A percentile compares a stretch with the other conserved stretches of the same genome.
Evolutionary conservation across 1,139 yeast genomes (phyloP).

Genomic region (Pichia sp.): DNA sequence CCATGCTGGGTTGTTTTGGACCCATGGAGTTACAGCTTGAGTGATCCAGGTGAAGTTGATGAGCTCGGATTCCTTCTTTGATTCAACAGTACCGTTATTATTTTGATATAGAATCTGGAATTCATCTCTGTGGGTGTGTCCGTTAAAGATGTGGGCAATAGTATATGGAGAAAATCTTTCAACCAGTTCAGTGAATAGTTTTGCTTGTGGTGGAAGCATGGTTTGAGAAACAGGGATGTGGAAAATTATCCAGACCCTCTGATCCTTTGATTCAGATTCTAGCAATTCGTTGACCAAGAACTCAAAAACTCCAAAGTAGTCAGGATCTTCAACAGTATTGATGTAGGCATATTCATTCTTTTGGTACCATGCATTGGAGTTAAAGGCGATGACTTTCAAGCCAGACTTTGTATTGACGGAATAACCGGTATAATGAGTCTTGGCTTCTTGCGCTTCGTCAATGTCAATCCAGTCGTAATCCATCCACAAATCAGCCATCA

Average conservation of each 20-base stretch:
- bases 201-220: slow-evolving; percentile 59
- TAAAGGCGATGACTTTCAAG: slow-evolving; percentile 58
- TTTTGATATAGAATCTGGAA: slow-evolving; percentile 48
- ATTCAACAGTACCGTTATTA: slow-evolving; percentile 18
- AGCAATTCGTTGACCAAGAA: slow-evolving; percentile 58
- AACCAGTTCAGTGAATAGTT: slow-evolving; percentile 52
- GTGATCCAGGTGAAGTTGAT: slow-evolving; percentile 60
- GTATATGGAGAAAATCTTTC: slow-evolving; percentile 67
- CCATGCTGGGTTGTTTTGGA: slow-evolving; percentile 63
- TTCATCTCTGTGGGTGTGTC: slow-evolving; percentile 71
- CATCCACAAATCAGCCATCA: slow-evolving; percentile 58
- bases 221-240: slow-evolving; percentile 64
- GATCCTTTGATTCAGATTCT: slow-evolving; percentile 51
- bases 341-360: slow-evolving; percentile 62
- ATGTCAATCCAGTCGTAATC: slow-evolving; percentile 42
- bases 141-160: slow-evolving; percentile 65
- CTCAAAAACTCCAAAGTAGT: slow-evolving; percentile 59
- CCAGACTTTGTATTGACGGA: slow-evolving; percentile 54
- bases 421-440: slow-evolving; percentile 59
- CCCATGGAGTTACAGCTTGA: slow-evolving; percentile 62
- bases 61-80: slow-evolving; percentile 41
- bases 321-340: slow-evolving; percentile 47
- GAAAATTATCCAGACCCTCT: slow-evolving; percentile 68
- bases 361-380: slow-evolving; percentile 63
- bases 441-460: slow-evolving; percentile 34